Percentiles rank a stretch among this genome's conserved stretches.
phyloP scores from a whole-genome alignment of 352 stramenopile genomes.

The Globisporangium irregulare region DNA sequence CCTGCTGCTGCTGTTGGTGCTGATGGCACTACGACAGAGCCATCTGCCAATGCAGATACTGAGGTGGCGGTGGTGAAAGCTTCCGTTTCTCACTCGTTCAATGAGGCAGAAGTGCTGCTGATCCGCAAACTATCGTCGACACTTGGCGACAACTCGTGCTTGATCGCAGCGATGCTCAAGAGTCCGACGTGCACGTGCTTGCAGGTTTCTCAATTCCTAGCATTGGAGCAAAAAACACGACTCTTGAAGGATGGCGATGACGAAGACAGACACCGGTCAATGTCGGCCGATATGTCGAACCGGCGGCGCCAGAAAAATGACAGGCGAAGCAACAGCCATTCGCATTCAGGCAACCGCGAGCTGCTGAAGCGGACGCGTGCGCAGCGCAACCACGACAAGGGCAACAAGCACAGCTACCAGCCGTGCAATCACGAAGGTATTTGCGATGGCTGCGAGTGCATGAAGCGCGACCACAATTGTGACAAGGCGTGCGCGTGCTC shows the following conservation, averaged over 20 bases:
- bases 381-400: slow-evolving; percentile 40
- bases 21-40: background rate
- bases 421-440: slow-evolving; percentile 59
- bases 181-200: slow-evolving; percentile 33
- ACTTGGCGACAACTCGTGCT: slow-evolving; percentile 41
- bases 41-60: background rate
- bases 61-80: background rate
- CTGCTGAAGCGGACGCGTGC: slow-evolving; percentile 30
- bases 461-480: slow-evolving; percentile 49
- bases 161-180: slow-evolving; percentile 40
- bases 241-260: background rate
- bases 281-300: slow-evolving; percentile 14
- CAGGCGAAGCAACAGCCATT: slow-evolving; percentile 8
- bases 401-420: slow-evolving; percentile 51
- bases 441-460: slow-evolving; percentile 59
- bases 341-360: slow-evolving; percentile 15
- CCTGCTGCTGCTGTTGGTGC: background rate
- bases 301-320: slow-evolving; percentile 21
- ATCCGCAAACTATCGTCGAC: slow-evolving; percentile 45
- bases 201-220: slow-evolving; percentile 30
- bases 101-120: slow-evolving; percentile 37
- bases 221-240: slow-evolving; percentile 5
- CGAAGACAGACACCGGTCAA: background rate
- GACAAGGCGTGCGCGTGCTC: slow-evolving; percentile 60
- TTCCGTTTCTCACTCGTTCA: slow-evolving; percentile 11